These are phyloP conservation scores for Candida sonorensis DNA, from an alignment of 805 yeast species.

Conservation along the genomic window DNA sequence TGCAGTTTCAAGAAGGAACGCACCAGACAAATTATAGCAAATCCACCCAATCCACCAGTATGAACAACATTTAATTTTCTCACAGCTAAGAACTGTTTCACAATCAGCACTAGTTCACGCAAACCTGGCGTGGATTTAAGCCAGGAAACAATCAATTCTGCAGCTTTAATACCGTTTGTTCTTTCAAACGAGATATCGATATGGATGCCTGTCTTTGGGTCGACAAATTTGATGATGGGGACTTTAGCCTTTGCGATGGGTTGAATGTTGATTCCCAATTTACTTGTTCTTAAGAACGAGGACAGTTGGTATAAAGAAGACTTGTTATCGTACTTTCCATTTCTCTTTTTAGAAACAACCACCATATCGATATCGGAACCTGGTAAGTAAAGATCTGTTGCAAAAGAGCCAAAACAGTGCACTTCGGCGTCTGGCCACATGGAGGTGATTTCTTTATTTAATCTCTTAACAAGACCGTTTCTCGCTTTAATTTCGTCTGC, in stretches of 20 bases:
- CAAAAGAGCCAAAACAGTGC: slow-evolving; percentile 88
- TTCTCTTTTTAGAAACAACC: slow-evolving; percentile 45
- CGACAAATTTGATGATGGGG: slow-evolving; percentile 89
- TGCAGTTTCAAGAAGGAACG: slow-evolving; percentile 73
- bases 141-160: slow-evolving; percentile 73
- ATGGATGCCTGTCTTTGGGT: slow-evolving; percentile 59
- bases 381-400: slow-evolving; percentile 88
- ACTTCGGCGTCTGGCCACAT: slow-evolving; percentile 78
- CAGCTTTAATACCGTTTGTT: slow-evolving; percentile 76
- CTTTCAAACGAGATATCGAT: slow-evolving; percentile 90
- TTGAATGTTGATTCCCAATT: slow-evolving; percentile 66
- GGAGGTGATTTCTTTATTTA: slow-evolving; percentile 43
- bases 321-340: slow-evolving; percentile 54
- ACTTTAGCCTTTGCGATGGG: slow-evolving; percentile 88
- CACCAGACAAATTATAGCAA: slow-evolving; percentile 82
- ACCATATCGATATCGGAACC: slow-evolving; percentile 97
- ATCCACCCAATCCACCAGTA: slow-evolving; percentile 93
- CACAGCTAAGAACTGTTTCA: slow-evolving; percentile 78
- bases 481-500: slow-evolving; percentile 62
- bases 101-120: slow-evolving; percentile 70
- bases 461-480: slow-evolving; percentile 52
- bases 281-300: slow-evolving; percentile 52
- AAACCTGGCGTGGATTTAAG: slow-evolving; percentile 65
- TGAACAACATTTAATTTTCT: slow-evolving; percentile 80
- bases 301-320: slow-evolving; percentile 67